These are phyloP conservation scores for Perkinsus olseni DNA, from an alignment of 169 alveolate species.

Conservation along the genomic window DNA sequence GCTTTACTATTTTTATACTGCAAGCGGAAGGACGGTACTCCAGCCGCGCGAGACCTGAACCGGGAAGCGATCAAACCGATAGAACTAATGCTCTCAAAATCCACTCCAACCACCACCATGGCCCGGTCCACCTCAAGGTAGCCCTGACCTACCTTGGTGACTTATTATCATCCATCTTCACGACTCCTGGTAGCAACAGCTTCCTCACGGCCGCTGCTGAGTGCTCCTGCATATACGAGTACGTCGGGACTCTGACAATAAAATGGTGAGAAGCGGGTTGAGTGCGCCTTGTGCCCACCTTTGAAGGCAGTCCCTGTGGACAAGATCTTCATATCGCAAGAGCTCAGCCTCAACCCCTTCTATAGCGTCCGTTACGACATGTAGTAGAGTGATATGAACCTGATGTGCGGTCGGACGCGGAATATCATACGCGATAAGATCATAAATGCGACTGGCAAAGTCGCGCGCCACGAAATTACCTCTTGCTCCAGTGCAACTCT, in stretches of 20 bases:
- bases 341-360: neutral
- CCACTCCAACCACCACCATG: neutral
- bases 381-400: neutral
- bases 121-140: no score
- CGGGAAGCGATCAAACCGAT: neutral
- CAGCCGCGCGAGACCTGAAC: neutral
- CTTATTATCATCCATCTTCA: neutral
- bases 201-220: neutral
- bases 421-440: no score
- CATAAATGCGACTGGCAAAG: no score
- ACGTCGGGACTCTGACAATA: neutral
- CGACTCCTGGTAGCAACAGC: neutral
- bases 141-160: neutral
- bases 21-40: neutral
- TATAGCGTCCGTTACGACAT: neutral
- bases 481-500: neutral
- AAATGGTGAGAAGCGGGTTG: neutral
- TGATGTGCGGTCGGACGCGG: no score
- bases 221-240: neutral
- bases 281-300: neutral
- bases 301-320: neutral
- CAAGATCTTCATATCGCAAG: neutral
- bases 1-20: neutral
- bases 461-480: conserved; percentile 1
- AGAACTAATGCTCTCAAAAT: neutral